A percentile compares a stretch with the other conserved stretches of the same genome.
Evolutionary conservation across 306 rosid species (phyloP).

Genomic region (Gastrolobium bilobum): DNA sequence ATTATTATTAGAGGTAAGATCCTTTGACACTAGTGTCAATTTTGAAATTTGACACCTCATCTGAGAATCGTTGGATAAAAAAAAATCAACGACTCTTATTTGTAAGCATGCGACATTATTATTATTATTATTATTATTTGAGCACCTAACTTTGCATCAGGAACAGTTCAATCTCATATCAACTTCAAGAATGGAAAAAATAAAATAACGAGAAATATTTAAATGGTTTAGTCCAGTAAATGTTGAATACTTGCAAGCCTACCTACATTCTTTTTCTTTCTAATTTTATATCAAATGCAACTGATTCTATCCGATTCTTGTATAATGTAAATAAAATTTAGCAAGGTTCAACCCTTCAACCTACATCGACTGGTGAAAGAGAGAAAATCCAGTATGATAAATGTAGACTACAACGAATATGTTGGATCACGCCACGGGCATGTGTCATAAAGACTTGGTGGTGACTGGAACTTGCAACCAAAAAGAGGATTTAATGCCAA

Average conservation of each 20-base stretch:
- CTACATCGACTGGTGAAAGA: background rate
- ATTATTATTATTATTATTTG: too few relatives aligned
- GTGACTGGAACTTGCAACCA: background rate
- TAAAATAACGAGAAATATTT: background rate
- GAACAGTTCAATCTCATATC: background rate
- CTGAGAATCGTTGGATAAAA: too few relatives aligned
- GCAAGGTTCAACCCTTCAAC: background rate
- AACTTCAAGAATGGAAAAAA: background rate
- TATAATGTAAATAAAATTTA: background rate
- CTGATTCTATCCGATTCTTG: background rate
- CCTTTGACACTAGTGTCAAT: too few relatives aligned
- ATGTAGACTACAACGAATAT: background rate
- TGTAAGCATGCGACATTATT: too few relatives aligned
- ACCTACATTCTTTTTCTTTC: background rate
- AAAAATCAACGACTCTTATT: too few relatives aligned
- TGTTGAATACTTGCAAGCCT: background rate
- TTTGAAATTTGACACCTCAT: too few relatives aligned
- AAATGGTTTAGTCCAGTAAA: background rate
- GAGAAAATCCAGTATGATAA: background rate
- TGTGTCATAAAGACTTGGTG: background rate
- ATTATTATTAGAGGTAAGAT: too few relatives aligned
- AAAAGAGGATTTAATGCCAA: too few relatives aligned
- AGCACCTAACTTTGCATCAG: background rate
- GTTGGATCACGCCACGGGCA: too few relatives aligned
- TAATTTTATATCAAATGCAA: conserved; percentile 11